Base-by-base conservation (phyloP, 495 filamentous ascomycete species). In the Penicillium longicatenatum region DNA sequence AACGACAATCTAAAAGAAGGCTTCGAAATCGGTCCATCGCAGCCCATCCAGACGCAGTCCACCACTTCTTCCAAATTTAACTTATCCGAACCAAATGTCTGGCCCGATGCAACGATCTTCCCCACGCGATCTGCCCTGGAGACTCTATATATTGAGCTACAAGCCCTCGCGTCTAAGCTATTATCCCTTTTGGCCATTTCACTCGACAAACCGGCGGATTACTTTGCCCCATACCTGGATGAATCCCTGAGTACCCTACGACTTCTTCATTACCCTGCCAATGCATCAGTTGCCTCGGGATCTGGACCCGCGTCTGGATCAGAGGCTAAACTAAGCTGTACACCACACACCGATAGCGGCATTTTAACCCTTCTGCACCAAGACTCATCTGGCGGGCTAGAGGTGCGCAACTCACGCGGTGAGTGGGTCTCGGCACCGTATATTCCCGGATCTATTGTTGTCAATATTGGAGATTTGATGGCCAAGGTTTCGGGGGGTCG, bases 401-500 rank as follows among this genome's bases (percentile, higher is more conserved):
- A 81, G 60, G 75, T 79, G 17, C 68, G 67, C 17, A 72, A 76
- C 39, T 61, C 72, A 4, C 60, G 65, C 1, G 73, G 70, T 2
- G 63, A 71, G 22, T 81, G 79, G 77, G 66, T 81, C 9, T 39
- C 76, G 0, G 76, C 73, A 4, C 76, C 77, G 1, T 79, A 79
- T 55, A 60, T 79, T 4, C 69, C 70, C 0, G 70, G 68, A n/a
- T 74, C 69, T 1, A 62, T 80, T 19, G 73, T 82, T 3, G 78
- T 81, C 57, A 82, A 81, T 54, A 75, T 83, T 41, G 79, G 81
- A 14, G 78, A 83, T 60, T 64, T 82, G 50, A 75, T 79, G 71
- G 70, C 72, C 16, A 65, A 60, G 45, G 74, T 80, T 30, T 77
- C 75, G 10, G 78, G 77, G 6, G 79, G 79, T 3, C 61, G 70